Evolutionary conservation across 371 early-diverging fungal species (phyloP).

Genomic region (Mucor plumbeus): DNA sequence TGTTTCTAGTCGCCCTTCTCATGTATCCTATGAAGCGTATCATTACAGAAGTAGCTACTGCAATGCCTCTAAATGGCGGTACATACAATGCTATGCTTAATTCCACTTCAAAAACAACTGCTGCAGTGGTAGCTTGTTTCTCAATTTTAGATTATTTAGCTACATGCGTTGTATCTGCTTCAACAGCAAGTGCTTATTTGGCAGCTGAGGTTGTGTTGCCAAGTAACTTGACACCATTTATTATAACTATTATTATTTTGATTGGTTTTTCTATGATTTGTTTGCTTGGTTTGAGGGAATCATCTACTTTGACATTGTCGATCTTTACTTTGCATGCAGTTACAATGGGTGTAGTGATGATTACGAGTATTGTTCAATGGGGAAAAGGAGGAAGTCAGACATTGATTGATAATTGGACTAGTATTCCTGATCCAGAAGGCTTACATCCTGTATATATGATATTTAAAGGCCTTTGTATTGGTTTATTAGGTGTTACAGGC

Average conservation of each 20-base stretch:
- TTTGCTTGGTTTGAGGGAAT: slow-evolving; percentile 48
- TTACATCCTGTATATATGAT: slow-evolving; percentile 40
- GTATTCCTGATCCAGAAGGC: slow-evolving; percentile 36
- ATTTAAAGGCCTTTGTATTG: slow-evolving; percentile 60
- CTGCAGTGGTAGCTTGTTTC: slow-evolving; percentile 56
- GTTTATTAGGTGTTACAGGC: slow-evolving; percentile 64
- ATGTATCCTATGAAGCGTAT: slow-evolving; percentile 59
- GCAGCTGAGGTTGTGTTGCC: slow-evolving; percentile 50
- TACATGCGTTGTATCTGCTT: slow-evolving; percentile 62
- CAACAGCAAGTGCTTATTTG: slow-evolving; percentile 59
- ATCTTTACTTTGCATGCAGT: slow-evolving; percentile 47
- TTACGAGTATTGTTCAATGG: slow-evolving; percentile 48
- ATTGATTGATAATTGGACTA: slow-evolving; percentile 50
- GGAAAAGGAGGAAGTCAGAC: slow-evolving; percentile 38
- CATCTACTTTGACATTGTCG: slow-evolving; percentile 47
- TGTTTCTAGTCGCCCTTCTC: slow-evolving; percentile 48
- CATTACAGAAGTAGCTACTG: slow-evolving; percentile 56
- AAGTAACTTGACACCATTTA: slow-evolving; percentile 31
- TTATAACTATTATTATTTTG: slow-evolving; percentile 51
- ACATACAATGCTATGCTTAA: slow-evolving; percentile 57
- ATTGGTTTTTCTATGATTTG: slow-evolving; percentile 43
- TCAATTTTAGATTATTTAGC: slow-evolving; percentile 57
- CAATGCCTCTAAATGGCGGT: slow-evolving; percentile 63
- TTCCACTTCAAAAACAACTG: slow-evolving; percentile 50
- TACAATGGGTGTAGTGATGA: slow-evolving; percentile 49